phyloP scores from a whole-genome alignment of 148 eudicot species.

The Euryodendron excelsum region DNA sequence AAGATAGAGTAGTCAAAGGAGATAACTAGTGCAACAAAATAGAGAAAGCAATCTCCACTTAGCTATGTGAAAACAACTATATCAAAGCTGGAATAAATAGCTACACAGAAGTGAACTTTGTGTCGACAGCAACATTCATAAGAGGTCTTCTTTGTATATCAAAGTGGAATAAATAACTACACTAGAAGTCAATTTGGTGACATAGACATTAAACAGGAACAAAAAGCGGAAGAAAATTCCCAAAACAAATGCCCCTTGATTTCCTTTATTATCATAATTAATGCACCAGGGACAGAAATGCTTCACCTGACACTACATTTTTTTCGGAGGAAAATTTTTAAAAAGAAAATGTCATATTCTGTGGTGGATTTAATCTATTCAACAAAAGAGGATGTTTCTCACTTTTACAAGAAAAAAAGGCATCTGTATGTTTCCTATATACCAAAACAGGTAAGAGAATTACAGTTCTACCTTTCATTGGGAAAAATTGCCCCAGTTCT shows the following conservation, averaged over 20 bases:
- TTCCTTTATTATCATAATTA: background rate
- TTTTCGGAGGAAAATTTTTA: background rate
- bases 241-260: background rate
- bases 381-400: background rate
- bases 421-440: background rate
- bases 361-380: background rate
- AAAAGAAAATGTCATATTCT: background rate
- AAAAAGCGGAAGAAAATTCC: background rate
- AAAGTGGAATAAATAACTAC: background rate
- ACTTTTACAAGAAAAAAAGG: background rate
- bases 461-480: background rate
- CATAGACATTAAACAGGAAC: background rate
- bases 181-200: background rate
- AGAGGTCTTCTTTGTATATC: background rate
- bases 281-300: background rate
- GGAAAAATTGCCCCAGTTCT: background rate
- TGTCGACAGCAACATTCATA: background rate
- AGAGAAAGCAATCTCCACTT: background rate
- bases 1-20: constrained; percentile 13
- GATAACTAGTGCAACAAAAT: background rate
- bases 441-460: background rate
- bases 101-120: background rate
- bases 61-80: background rate
- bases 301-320: background rate
- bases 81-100: background rate